A percentile compares a stretch with the other conserved stretches of the same genome.
Conservation (phyloP, 179 eudicot species). For the Gypsophila paniculata region DNA sequence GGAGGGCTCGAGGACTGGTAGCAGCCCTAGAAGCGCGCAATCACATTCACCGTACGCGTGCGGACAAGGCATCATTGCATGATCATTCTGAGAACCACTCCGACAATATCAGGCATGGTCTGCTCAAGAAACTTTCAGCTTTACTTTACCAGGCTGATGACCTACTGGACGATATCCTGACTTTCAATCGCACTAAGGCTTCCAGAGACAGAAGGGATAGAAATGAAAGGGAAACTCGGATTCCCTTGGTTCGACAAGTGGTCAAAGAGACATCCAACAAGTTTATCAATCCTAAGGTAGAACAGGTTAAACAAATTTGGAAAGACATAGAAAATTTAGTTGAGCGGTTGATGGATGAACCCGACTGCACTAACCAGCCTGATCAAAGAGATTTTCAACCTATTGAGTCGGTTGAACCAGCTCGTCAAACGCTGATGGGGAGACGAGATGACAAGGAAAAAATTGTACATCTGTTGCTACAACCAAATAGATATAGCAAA, state of each 20-base stretch:
- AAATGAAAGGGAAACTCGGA: neutral
- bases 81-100: neutral
- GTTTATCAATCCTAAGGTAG: no score
- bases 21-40: neutral
- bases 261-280: no score
- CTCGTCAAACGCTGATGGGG: constrained; percentile 9
- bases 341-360: neutral
- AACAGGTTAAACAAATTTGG: neutral
- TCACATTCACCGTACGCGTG: neutral
- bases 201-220: no score
- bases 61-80: neutral
- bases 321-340: neutral
- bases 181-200: neutral
- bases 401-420: neutral
- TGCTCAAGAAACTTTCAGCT: constrained; percentile 5
- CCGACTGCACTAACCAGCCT: neutral
- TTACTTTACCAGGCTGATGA: constrained; percentile 25
- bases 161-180: constrained; percentile 8
- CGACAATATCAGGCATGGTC: neutral
- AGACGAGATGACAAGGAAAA: constrained; percentile 5
- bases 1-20: no score
- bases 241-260: neutral
- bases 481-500: neutral
- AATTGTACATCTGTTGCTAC: constrained; percentile 11
- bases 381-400: neutral